Percentiles rank a stretch among this genome's conserved stretches.
These are phyloP conservation scores for Betula pendula DNA, from an alignment of 306 rosid genomes.

Conservation along the genomic window DNA sequence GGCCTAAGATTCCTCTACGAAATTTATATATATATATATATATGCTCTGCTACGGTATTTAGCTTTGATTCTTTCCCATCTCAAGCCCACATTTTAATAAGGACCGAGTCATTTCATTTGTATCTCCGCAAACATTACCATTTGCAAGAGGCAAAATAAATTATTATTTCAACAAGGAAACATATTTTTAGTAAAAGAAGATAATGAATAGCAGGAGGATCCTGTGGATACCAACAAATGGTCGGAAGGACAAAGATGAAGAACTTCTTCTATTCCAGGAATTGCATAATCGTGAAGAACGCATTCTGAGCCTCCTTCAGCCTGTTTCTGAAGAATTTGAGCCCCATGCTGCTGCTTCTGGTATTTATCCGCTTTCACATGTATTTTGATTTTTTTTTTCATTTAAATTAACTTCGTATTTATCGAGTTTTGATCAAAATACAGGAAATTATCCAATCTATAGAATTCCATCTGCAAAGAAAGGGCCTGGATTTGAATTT, in stretches of 20 bases:
- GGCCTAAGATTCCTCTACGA: neutral
- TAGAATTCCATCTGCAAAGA: slow-evolving; percentile 61
- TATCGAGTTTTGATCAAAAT: neutral
- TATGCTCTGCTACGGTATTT: too few relatives aligned
- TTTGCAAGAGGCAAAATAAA: too few relatives aligned
- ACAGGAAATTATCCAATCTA: slow-evolving; percentile 55
- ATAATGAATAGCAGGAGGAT: slow-evolving; percentile 1
- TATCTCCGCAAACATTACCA: neutral
- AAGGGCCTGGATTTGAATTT: slow-evolving; percentile 47
- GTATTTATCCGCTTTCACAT: neutral
- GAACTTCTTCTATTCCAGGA: slow-evolving; percentile 75
- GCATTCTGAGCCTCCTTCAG: slow-evolving; percentile 43
- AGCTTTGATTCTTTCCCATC: too few relatives aligned
- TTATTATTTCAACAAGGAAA: too few relatives aligned
- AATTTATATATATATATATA: neutral
- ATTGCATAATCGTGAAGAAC: slow-evolving; percentile 48
- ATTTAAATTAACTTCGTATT: neutral
- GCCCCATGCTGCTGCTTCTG: slow-evolving; percentile 12
- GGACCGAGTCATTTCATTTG: neutral
- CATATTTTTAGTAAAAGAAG: neutral
- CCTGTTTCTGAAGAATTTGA: slow-evolving; percentile 57
- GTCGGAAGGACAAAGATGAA: slow-evolving; percentile 29
- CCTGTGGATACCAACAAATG: neutral
- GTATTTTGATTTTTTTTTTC: neutral
- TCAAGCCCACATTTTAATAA: too few relatives aligned